These are phyloP conservation scores for Giardia muris DNA, from an alignment of 208 protist genomes.

Conservation along the genomic window DNA sequence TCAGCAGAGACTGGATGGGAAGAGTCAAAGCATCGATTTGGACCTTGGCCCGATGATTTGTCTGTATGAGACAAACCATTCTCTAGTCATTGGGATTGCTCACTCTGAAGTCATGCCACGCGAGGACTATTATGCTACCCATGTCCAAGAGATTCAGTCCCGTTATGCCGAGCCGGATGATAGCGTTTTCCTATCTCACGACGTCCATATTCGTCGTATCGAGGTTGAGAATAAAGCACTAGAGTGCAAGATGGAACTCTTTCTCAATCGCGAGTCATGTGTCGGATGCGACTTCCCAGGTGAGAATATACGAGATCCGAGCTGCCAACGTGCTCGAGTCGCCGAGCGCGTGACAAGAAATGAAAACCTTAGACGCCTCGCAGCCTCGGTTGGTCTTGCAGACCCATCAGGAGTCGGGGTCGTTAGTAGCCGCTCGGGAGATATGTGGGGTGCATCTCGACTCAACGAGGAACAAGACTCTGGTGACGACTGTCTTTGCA, in stretches of 20 bases:
- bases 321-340: background rate
- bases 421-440: background rate
- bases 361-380: background rate
- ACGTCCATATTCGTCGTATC: background rate
- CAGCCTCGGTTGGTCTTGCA: background rate
- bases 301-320: no score
- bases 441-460: background rate
- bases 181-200: background rate
- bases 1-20: background rate
- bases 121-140: background rate
- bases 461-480: background rate
- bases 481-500: background rate
- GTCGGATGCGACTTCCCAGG: background rate
- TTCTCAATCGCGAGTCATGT: background rate
- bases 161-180: background rate
- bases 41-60: background rate
- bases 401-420: background rate
- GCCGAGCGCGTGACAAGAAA: background rate
- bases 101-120: background rate
- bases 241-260: background rate
- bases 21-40: background rate
- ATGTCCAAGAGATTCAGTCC: background rate
- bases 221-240: background rate
- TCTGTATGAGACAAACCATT: background rate
- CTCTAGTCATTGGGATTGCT: background rate